Percentiles rank a stretch among this genome's conserved stretches.
These are phyloP conservation scores for Capsella bursapastoris DNA, from an alignment of 345 rosid species.

Conservation along the genomic window DNA sequence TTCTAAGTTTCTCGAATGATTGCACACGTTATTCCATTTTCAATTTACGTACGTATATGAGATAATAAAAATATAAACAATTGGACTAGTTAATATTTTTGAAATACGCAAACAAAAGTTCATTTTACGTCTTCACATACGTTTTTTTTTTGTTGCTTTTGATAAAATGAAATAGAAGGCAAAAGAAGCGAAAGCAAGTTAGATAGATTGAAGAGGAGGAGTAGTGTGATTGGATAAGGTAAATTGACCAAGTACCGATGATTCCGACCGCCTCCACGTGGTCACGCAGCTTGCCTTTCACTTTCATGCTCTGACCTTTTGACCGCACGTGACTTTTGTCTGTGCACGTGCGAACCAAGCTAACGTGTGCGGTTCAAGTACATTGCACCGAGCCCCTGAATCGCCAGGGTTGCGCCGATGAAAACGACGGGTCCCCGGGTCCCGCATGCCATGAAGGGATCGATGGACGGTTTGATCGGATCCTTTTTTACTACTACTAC, in stretches of 20 bases:
- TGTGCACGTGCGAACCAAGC: conserved; percentile 45
- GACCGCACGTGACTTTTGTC: conserved; percentile 61
- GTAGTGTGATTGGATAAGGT: conserved; percentile 48
- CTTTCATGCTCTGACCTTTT: conserved; percentile 51
- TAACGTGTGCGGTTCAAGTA: conserved; percentile 37
- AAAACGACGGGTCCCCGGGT: conserved; percentile 34
- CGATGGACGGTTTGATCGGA: conserved; percentile 37
- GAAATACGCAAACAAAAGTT: neutral
- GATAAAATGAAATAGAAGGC: neutral
- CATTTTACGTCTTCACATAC: neutral
- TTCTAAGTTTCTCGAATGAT: neutral
- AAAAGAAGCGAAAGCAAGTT: conserved; percentile 25
- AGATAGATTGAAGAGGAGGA: conserved; percentile 21
- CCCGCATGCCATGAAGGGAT: conserved; percentile 33
- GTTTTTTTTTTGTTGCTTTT: neutral
- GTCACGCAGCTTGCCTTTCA: conserved; percentile 48
- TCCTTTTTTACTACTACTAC: neutral
- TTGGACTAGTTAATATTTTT: neutral
- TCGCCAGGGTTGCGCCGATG: conserved; percentile 44
- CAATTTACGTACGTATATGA: neutral
- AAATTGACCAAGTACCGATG: conserved; percentile 64
- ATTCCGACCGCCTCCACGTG: conserved; percentile 64
- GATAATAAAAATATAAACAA: neutral
- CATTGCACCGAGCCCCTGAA: conserved; percentile 47
- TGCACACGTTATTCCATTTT: neutral